Base-by-base conservation (phyloP, 1,284 basidiomycete genomes). In the Microbotryomycetes sp. region DNA sequence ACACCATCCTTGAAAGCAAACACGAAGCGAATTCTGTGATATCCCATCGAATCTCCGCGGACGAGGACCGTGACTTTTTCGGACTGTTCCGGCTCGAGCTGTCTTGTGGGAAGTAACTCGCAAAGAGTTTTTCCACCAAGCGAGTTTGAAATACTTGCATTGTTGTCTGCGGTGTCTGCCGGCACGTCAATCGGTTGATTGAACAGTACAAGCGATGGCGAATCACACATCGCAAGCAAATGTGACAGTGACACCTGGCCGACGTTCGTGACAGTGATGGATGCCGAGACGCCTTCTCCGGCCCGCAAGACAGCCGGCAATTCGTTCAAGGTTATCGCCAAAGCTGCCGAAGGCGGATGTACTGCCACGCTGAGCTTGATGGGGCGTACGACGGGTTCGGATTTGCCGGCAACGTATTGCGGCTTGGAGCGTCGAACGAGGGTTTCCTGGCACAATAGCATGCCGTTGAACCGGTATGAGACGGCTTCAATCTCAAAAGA, bases 401-500 rank as follows among this genome's bases (percentile, higher is more conserved):
- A 76, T 41, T 73, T 73, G 58, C 76, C 76, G 3, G 78, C 78
- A 5, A 67, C 64, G 52, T 76, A 71, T 16, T 79, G 71, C 1
- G 80, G 75, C 15, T 68, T 70, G 1, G 79, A 78, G 31, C 66
- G 66, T 13, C 74, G 73, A 3, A 67, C 57, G 2, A 82, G 73
- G 1, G 66, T 50, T 65, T 81, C 78, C 1, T 59, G 53, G 46
- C 75, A 72, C 0, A 75, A 75, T 11, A 81, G 71, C 51, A 77
- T 72, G 30, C 74, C 70, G 58, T 77, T 76, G 64, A 81, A 77
- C 3, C 69, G 57, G 70, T 77, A 82, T 0, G 66, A 57, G 15
- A 77, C 69, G 15, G 68, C 54, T 1, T 64, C 56, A 51, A 79
- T 56, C 3, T 71, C 69, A 30, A 76, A 63, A 0, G 67, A 61